Evolutionary conservation across 2,329 filamentous ascomycete species (phyloP).

Genomic region (Emmonsiellopsis sp.): DNA sequence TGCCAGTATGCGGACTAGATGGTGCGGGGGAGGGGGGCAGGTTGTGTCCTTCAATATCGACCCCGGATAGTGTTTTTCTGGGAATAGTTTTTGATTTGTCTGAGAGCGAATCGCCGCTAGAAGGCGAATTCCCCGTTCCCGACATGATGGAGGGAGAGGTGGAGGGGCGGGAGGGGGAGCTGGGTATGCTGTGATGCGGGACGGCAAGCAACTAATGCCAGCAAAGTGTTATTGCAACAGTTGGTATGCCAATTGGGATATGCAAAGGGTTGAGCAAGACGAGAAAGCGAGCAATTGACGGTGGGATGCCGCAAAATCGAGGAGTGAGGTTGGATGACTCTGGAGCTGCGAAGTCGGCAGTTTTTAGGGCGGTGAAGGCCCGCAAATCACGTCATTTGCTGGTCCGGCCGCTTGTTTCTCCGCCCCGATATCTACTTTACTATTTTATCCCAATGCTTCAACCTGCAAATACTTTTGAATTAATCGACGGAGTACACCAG

Average conservation of each 20-base stretch:
- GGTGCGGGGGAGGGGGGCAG: slow-evolving; percentile 87
- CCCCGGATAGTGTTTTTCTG: slow-evolving; percentile 46
- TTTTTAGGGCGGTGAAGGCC: neutral
- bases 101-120: neutral
- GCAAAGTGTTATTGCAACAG: no score
- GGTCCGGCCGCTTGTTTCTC: neutral
- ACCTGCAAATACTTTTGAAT: no score
- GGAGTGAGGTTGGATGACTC: no score
- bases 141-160: slow-evolving; percentile 8
- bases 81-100: slow-evolving; percentile 5
- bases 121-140: slow-evolving; percentile 2
- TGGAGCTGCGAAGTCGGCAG: neutral
- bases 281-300: no score
- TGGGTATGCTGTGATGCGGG: no score
- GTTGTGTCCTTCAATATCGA: slow-evolving; percentile 75
- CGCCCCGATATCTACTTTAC: no score
- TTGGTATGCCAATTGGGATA: no score
- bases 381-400: neutral
- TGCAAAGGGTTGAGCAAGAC: no score
- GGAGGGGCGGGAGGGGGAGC: neutral
- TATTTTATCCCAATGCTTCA: neutral
- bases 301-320: no score
- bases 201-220: no score
- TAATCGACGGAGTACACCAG: no score
- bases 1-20: slow-evolving; percentile 76